Conservation (phyloP, 768 basidiomycete genomes). For the Termitomyces sp. region DNA sequence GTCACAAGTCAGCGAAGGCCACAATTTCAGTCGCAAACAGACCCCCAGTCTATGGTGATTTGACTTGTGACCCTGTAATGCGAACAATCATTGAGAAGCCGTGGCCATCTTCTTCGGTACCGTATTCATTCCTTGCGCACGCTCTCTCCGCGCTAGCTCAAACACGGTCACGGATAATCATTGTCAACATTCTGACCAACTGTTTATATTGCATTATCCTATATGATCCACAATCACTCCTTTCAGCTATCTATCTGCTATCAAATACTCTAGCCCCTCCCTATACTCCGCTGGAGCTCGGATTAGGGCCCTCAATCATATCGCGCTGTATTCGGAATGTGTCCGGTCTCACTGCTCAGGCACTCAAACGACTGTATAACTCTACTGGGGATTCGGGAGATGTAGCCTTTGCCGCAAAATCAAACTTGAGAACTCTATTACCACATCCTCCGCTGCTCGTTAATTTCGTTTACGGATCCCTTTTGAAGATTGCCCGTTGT, state of each 20-base stretch:
- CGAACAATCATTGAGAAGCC: slow-evolving; percentile 40
- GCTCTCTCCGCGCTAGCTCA: slow-evolving; percentile 53
- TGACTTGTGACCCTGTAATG: slow-evolving; percentile 44
- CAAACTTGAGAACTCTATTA: slow-evolving; percentile 66
- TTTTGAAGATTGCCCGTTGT: slow-evolving; percentile 60
- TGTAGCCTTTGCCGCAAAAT: slow-evolving; percentile 82
- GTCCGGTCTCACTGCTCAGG: slow-evolving; percentile 55
- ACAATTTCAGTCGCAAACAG: background rate
- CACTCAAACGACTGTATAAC: slow-evolving; percentile 64
- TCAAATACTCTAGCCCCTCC: slow-evolving; percentile 78
- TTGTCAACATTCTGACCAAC: slow-evolving; percentile 68
- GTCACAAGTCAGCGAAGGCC: background rate
- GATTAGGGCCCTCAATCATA: slow-evolving; percentile 62
- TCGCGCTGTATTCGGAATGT: slow-evolving; percentile 68
- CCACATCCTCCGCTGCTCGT: slow-evolving; percentile 67
- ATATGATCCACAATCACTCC: slow-evolving; percentile 63
- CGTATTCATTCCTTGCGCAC: slow-evolving; percentile 69
- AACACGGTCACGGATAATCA: slow-evolving; percentile 70
- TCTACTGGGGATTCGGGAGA: slow-evolving; percentile 81
- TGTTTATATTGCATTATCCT: slow-evolving; percentile 62
- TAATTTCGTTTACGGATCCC: slow-evolving; percentile 56
- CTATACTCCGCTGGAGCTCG: slow-evolving; percentile 67
- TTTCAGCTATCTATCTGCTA: slow-evolving; percentile 75
- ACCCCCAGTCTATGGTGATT: slow-evolving; percentile 11
- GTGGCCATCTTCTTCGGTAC: slow-evolving; percentile 41